These are phyloP conservation scores for Globisporangium spiculum DNA, from an alignment of 352 stramenopile species.

Conservation along the genomic window DNA sequence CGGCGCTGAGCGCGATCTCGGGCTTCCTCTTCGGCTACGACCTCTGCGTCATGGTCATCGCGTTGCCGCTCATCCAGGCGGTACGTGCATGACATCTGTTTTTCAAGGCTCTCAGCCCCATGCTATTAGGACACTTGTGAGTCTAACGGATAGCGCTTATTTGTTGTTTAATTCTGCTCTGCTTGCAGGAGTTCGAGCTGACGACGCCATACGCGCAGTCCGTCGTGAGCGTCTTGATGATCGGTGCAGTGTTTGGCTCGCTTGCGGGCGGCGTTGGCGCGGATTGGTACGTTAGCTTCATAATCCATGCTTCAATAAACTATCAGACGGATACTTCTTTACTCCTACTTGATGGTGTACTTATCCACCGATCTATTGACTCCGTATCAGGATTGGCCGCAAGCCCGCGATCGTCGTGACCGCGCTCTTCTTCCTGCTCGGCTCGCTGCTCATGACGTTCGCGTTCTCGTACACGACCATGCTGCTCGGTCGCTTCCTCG, in stretches of 20 bases:
- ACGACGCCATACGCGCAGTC: slow-evolving; percentile 47
- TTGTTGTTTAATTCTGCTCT: background rate
- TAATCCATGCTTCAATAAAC: background rate
- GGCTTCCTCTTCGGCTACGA: slow-evolving; percentile 78
- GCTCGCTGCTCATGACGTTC: slow-evolving; percentile 71
- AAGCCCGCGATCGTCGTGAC: slow-evolving; percentile 66
- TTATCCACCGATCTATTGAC: no score
- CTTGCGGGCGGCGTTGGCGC: slow-evolving; percentile 49
- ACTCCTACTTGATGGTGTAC: no score
- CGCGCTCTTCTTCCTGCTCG: slow-evolving; percentile 49
- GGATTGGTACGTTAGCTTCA: slow-evolving; percentile 31
- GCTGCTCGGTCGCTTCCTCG: slow-evolving; percentile 64
- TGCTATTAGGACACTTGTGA: background rate
- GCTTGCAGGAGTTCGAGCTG: slow-evolving; percentile 40
- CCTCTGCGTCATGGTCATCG: slow-evolving; percentile 74
- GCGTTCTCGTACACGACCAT: slow-evolving; percentile 40
- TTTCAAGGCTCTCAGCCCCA: background rate
- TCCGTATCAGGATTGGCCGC: slow-evolving; percentile 38
- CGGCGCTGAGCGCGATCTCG: slow-evolving; percentile 59
- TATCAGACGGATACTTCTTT: background rate
- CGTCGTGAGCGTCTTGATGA: slow-evolving; percentile 69
- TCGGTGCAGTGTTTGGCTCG: slow-evolving; percentile 64
- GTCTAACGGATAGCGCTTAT: background rate
- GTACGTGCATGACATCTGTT: slow-evolving; percentile 12
- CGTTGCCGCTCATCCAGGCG: slow-evolving; percentile 59